Conservation (phyloP, 2,329 filamentous ascomycete genomes). For the Ascochyta viciae-villosae region DNA sequence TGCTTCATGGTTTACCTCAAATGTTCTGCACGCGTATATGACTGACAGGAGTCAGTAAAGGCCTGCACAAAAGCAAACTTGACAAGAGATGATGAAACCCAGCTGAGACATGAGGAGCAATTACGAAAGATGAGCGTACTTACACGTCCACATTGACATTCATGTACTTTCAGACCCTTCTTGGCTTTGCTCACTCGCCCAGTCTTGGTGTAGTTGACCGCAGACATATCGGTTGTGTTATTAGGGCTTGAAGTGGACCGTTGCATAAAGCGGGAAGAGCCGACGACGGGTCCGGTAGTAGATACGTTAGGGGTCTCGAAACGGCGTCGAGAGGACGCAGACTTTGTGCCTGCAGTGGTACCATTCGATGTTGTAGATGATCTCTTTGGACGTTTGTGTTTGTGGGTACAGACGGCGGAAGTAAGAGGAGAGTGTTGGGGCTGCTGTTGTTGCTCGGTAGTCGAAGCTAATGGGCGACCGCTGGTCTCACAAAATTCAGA, state of each 20-base stretch:
- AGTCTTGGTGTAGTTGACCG: conserved; percentile 54
- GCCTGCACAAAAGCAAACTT: not conserved
- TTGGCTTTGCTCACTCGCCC: conserved; percentile 57
- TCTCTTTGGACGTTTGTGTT: conserved; percentile 28
- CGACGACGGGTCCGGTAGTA: conserved; percentile 32
- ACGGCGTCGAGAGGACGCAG: conserved; percentile 37
- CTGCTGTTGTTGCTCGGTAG: conserved; percentile 30
- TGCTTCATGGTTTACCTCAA: conserved; percentile 45
- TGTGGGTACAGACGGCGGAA: conserved; percentile 21
- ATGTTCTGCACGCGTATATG: conserved; percentile 57
- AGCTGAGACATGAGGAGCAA: conserved; percentile 1
- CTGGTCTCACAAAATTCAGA: conserved; percentile 42
- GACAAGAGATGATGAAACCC: not conserved
- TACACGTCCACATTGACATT: conserved; percentile 58
- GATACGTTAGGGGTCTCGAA: conserved; percentile 33
- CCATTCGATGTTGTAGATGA: conserved; percentile 40
- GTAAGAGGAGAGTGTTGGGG: conserved; percentile 28
- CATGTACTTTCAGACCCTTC: conserved; percentile 56
- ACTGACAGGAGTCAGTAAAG: conserved; percentile 44
- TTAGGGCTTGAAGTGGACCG: conserved; percentile 41
- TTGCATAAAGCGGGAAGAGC: conserved; percentile 41
- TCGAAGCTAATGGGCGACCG: conserved; percentile 40
- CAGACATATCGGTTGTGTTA: conserved; percentile 36
- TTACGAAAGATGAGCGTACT: conserved; percentile 25
- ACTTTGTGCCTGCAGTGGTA: conserved; percentile 29